phyloP scores from a whole-genome alignment of 768 basidiomycete species.

The Boletus coccyginus region DNA sequence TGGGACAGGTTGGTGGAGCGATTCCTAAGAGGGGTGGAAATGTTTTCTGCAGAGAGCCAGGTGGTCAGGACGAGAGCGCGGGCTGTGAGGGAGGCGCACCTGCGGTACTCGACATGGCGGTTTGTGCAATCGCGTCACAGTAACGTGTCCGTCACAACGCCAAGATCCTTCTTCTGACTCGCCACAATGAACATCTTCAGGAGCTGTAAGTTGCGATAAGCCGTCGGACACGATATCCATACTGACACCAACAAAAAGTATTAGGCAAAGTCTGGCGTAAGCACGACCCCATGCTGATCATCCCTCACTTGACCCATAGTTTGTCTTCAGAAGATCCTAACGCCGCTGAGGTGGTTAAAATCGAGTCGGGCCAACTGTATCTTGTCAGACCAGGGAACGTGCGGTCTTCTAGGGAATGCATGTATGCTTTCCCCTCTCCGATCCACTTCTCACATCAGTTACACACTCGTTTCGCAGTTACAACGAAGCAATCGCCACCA shows the following conservation, averaged over 20 bases:
- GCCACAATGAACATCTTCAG: slow-evolving; percentile 80
- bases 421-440: slow-evolving; percentile 50
- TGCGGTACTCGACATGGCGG: slow-evolving; percentile 10
- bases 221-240: slow-evolving; percentile 2
- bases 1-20: slow-evolving; percentile 12
- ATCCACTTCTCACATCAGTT: background rate
- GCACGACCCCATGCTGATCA: slow-evolving; percentile 35
- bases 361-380: slow-evolving; percentile 87
- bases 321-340: slow-evolving; percentile 77
- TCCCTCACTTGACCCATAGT: slow-evolving; percentile 23
- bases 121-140: slow-evolving; percentile 14
- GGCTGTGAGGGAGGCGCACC: slow-evolving; percentile 2
- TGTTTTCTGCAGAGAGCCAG: background rate
- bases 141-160: slow-evolving; percentile 28
- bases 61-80: background rate
- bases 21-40: slow-evolving; percentile 15
- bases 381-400: slow-evolving; percentile 89
- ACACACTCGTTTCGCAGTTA: slow-evolving; percentile 52
- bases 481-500: slow-evolving; percentile 92
- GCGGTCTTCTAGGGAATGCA: slow-evolving; percentile 94
- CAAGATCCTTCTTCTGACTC: slow-evolving; percentile 18
- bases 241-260: slow-evolving; percentile 46
- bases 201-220: slow-evolving; percentile 54
- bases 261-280: slow-evolving; percentile 93
- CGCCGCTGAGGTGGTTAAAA: slow-evolving; percentile 92